A percentile compares a stretch with the other conserved stretches of the same genome.
Conservation (phyloP, 192 early-diverging fungal genomes). For the Rhizophagus sp. region DNA sequence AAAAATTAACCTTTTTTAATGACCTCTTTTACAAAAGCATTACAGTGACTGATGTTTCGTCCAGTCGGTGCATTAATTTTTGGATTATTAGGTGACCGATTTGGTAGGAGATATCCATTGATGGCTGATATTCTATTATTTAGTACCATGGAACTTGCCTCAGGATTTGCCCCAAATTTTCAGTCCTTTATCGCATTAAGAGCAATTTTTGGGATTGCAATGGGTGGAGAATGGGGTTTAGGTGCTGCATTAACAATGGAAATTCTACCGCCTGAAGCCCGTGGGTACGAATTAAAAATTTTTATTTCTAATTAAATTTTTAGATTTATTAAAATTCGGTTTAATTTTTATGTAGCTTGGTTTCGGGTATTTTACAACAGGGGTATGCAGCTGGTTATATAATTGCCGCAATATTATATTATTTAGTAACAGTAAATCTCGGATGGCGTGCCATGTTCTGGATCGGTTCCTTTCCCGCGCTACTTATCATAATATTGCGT, state of each 20-base stretch:
- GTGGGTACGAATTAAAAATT: conserved; percentile 40
- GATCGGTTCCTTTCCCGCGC: conserved; percentile 61
- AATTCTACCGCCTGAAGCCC: conserved; percentile 60
- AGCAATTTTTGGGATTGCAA: conserved; percentile 63
- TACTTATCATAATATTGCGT: conserved; percentile 58
- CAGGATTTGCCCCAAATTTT: conserved; percentile 67
- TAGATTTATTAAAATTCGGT: too few species aligned
- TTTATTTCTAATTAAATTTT: too few species aligned
- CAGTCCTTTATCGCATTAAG: conserved; percentile 60
- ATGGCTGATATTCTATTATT: conserved; percentile 66
- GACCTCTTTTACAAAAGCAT: conserved; percentile 58
- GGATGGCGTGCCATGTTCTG: conserved; percentile 75
- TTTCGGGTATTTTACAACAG: conserved; percentile 76
- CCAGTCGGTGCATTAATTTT: conserved; percentile 74
- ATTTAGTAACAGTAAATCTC: conserved; percentile 48
- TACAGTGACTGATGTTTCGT: conserved; percentile 66
- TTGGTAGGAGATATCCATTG: conserved; percentile 68
- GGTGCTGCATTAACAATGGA: conserved; percentile 74
- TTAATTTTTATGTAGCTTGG: conserved; percentile 37
- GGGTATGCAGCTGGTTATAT: conserved; percentile 71
- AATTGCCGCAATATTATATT: conserved; percentile 62
- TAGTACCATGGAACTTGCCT: conserved; percentile 60
- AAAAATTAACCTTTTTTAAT: too few species aligned
- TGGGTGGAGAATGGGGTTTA: conserved; percentile 79
- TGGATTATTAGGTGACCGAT: conserved; percentile 66